Evolutionary conservation across 1,139 yeast species (phyloP), one percentile per base, ranked within the genome.

Genomic region (Candida sojae): DNA sequence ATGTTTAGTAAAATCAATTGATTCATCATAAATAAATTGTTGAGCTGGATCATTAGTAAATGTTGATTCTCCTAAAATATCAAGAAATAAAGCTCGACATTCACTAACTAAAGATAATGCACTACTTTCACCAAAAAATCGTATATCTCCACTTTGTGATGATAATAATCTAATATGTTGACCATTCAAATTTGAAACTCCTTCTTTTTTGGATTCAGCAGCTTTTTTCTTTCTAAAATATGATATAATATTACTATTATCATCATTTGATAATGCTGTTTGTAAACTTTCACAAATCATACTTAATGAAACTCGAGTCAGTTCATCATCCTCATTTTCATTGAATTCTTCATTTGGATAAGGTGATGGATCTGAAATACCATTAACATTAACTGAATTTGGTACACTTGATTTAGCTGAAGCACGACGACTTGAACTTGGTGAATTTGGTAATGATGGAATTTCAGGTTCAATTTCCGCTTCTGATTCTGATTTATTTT

Each of bases 41-140:
- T 67, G 59, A 31, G 64, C 61, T 1, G 72, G 71, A 44, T 72
- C 74, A 45, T 64, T 64, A 1, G 73, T 67, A 49, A 73, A 71
- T 7, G 40, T 35, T 29, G 50, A 44, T 30, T 53, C 46, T 13
- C 60, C 60, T 13, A 52, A 42, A 13, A 48, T 45, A 21, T 54
- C 55, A 29, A 46, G 44, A 48, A 61, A 62, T 32, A 62, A 53
- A 31, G 56, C 55, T 43, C 67, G 52, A 13, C 63, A 60, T 48
- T 62, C 67, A 39, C 59, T 56, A n/a, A 63, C 50, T 12, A 63
- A 48, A 4, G 64, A 61, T 33, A 63, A 53, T 1, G 67, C 64
- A 44, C 62, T 56, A 28, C 63, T 60, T 47, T 62, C 67, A n/a
- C 67, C 67, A 40, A 63, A 57, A 49, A 61, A 63, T 28, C 64